phyloP scores from a whole-genome alignment of 805 yeast species.

The Priceomyces carsonii region DNA sequence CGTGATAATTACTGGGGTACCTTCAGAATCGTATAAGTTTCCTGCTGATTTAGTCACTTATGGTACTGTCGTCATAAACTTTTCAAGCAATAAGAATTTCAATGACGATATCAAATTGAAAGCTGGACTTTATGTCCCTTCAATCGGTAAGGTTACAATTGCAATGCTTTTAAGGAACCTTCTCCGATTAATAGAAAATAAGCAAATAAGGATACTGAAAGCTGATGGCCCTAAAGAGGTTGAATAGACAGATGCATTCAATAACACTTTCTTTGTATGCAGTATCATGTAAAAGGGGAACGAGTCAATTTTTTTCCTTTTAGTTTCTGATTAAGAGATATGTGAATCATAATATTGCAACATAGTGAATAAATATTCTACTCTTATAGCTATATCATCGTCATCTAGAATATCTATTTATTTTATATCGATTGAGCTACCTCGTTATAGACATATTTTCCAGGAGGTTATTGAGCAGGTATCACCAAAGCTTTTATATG shows the following conservation, averaged over 20 bases:
- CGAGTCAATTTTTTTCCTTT: conserved; percentile 5
- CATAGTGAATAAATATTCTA: too few relatives aligned
- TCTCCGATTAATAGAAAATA: conserved; percentile 77
- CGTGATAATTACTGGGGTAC: conserved; percentile 95
- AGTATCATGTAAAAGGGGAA: conserved; percentile 1
- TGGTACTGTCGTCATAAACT: conserved; percentile 91
- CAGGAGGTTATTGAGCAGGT: too few relatives aligned
- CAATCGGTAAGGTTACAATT: conserved; percentile 94
- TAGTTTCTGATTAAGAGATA: too few relatives aligned
- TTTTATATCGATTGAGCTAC: too few relatives aligned
- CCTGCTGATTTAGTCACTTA: conserved; percentile 77
- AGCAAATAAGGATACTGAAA: conserved; percentile 23
- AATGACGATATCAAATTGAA: conserved; percentile 75
- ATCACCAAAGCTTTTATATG: too few relatives aligned
- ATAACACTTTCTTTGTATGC: conserved; percentile 1
- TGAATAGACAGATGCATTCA: not conserved
- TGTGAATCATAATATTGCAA: too few relatives aligned
- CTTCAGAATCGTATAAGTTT: conserved; percentile 78
- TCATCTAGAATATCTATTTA: too few relatives aligned
- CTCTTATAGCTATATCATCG: too few relatives aligned
- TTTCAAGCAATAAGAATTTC: conserved; percentile 87
- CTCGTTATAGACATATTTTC: too few relatives aligned
- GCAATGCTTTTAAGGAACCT: conserved; percentile 91
- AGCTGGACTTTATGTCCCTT: conserved; percentile 92
- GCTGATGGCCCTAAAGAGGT: not conserved